Evolutionary conservation across 2,329 filamentous ascomycete genomes (phyloP), one percentile per base, ranked within the genome.

Genomic region (Epichloe gansuensis): DNA sequence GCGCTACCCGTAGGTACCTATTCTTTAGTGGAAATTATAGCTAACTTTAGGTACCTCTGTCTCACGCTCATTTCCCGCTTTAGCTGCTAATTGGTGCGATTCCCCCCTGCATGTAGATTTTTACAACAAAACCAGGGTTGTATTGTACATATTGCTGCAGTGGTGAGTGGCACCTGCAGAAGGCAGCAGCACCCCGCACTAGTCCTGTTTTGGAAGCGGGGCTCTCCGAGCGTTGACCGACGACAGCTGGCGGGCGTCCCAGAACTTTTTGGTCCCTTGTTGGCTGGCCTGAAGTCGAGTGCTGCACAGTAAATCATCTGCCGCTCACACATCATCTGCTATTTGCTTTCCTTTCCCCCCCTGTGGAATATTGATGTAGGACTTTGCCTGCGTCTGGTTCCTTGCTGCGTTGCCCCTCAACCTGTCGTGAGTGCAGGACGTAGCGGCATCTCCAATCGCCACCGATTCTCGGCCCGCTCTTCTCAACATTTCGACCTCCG

Each of bases 151-250:
- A 21, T 21, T 21, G 17, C 17, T 21, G 17, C 17, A 21, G 17
- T 21, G 17, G 17, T 21, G 17, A 21, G 17, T 21, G 7, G 23
- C 36, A 35, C 13, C 0, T 23, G 13, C 21, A 49, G 23, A 41
- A 21, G 17, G 3, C 31, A 31, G 27, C 31, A 11, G 31, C 54
- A 62, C 61, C 60, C 61, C 62, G 60, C 62, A 61, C 59, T 64
- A 63, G 55, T 53, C 61, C 47, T 21, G 51, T 57, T 63, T 35
- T 49, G 56, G 60, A 56, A 54, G 55, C 57, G 56, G 59, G 56
- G 60, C 55, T 25, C 41, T 47, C 36, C 17, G 47, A 56, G 46
- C 47, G 34, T 50, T 52, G 56, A 54, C 56, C 57, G 55, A 57
- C 35, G 21, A n/a, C 35, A 25, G 23, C 21, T 8, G 35, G 34